These are phyloP conservation scores for Rhododendron henanense DNA, from an alignment of 148 eudicot species.

Conservation along the genomic window DNA sequence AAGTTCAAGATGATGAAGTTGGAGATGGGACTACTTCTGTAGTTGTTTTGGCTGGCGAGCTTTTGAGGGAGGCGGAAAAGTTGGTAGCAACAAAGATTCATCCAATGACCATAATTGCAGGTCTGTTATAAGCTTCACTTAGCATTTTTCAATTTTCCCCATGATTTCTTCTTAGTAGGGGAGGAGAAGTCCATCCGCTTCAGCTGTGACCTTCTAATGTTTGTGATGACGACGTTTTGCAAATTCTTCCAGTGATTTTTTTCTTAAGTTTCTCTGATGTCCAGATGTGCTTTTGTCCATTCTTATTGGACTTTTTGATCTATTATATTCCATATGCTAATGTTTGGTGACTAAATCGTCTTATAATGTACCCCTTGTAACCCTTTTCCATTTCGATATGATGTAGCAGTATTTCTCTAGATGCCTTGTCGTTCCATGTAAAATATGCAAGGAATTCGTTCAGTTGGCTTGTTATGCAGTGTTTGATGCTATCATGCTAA, in stretches of 20 bases:
- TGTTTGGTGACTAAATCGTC: not conserved
- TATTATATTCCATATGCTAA: not conserved
- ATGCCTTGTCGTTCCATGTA: not conserved
- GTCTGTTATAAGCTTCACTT: constrained; percentile 26
- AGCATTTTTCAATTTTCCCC: not conserved
- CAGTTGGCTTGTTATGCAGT: not conserved
- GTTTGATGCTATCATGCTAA: not conserved
- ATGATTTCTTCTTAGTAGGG: not conserved
- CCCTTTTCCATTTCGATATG: not conserved
- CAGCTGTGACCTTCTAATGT: not conserved
- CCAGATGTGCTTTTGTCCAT: not conserved
- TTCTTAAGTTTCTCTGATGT: not conserved
- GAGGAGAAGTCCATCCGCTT: not conserved
- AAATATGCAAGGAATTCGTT: not conserved
- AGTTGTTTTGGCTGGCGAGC: constrained; percentile 97
- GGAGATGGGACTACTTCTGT: constrained; percentile 99
- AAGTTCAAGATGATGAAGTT: constrained; percentile 98
- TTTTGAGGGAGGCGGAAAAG: constrained; percentile 94
- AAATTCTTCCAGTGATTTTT: not conserved
- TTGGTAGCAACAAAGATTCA: constrained; percentile 86
- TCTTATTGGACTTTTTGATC: not conserved
- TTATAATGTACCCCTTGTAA: too few relatives aligned
- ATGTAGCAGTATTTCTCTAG: not conserved
- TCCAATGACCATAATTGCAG: constrained; percentile 98
- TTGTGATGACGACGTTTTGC: not conserved